Conservation (phyloP, 2,329 filamentous ascomycete species). For the Parasarocladium wereldwijsianum region DNA sequence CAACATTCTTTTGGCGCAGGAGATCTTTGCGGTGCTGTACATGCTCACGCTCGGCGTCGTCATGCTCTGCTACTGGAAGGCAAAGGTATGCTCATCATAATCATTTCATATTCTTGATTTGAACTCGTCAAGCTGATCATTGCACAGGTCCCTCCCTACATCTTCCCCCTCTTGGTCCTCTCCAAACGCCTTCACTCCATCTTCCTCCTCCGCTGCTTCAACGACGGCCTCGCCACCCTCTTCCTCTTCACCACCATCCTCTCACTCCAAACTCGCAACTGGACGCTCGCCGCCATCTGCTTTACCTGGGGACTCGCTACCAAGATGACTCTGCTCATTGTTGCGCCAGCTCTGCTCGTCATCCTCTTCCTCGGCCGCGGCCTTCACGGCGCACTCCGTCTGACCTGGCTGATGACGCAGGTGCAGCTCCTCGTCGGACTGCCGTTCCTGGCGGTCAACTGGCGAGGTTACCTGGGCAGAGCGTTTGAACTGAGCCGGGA, state of each 20-base stretch:
- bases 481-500: slow-evolving; percentile 85
- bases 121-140: background rate
- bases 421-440: slow-evolving; percentile 54
- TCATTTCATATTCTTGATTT: background rate
- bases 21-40: slow-evolving; percentile 70
- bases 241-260: slow-evolving; percentile 75
- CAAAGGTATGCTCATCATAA: slow-evolving; percentile 36
- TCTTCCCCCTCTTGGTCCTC: slow-evolving; percentile 71
- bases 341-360: slow-evolving; percentile 65
- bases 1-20: slow-evolving; percentile 69
- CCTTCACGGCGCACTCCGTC: slow-evolving; percentile 46
- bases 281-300: slow-evolving; percentile 55
- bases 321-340: slow-evolving; percentile 85
- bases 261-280: slow-evolving; percentile 58
- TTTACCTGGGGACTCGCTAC: slow-evolving; percentile 75
- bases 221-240: slow-evolving; percentile 79
- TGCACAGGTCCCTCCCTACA: slow-evolving; percentile 61
- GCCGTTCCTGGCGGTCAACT: slow-evolving; percentile 56
- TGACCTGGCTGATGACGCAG: slow-evolving; percentile 59
- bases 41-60: slow-evolving; percentile 61
- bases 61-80: slow-evolving; percentile 66
- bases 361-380: slow-evolving; percentile 63
- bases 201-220: slow-evolving; percentile 85
- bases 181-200: slow-evolving; percentile 92
- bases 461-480: slow-evolving; percentile 57